Conservation (phyloP, 495 filamentous ascomycete genomes). For the Neurospora pannonica region DNA sequence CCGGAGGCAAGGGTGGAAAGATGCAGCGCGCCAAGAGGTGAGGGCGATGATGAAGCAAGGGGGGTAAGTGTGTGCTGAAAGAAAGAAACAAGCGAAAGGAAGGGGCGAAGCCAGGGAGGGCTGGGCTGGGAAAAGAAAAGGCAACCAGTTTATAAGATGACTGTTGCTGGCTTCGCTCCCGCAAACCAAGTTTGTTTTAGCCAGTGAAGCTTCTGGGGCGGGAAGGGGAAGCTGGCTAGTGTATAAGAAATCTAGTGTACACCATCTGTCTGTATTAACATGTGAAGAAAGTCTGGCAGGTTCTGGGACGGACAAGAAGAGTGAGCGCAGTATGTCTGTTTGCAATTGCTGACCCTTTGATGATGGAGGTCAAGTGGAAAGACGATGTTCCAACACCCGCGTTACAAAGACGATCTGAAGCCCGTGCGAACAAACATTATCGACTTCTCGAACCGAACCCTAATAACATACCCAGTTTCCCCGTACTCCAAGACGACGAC, state of each 20-base stretch:
- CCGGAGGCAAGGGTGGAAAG: background rate
- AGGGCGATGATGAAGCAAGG: background rate
- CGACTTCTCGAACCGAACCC: background rate
- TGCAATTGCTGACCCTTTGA: background rate
- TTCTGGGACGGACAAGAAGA: background rate
- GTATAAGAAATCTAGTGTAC: conserved; percentile 12
- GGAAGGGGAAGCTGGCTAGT: background rate
- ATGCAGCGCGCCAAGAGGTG: background rate
- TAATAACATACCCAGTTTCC: background rate
- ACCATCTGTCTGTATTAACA: conserved; percentile 7
- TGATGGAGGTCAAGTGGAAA: background rate
- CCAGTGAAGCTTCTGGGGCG: background rate
- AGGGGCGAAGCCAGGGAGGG: background rate
- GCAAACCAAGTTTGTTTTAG: background rate
- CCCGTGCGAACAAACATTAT: background rate
- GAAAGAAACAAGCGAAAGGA: background rate
- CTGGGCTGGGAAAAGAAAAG: background rate
- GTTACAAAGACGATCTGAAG: background rate
- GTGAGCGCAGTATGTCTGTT: background rate
- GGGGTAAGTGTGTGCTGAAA: background rate
- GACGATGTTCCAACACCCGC: background rate
- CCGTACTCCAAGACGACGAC: background rate
- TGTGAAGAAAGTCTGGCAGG: background rate
- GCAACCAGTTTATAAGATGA: background rate
- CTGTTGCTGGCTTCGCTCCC: background rate